Percentiles rank a stretch among this genome's conserved stretches.
Evolutionary conservation across 2,329 filamentous ascomycete species (phyloP).

Genomic region (Capronia epimyces): DNA sequence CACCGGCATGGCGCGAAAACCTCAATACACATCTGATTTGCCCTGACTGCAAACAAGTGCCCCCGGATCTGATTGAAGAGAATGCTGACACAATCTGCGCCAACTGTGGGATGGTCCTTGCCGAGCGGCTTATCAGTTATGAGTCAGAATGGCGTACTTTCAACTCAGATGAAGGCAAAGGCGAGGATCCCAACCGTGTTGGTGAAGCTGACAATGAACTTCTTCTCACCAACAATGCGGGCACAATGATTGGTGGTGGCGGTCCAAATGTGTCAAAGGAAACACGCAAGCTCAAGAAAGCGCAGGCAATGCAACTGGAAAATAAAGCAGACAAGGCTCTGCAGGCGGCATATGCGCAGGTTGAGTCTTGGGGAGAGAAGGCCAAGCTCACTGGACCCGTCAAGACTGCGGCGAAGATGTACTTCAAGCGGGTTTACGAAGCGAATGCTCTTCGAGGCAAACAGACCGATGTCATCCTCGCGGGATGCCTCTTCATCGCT

Average conservation of each 20-base stretch:
- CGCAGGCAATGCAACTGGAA: conserved; percentile 72
- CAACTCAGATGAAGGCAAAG: conserved; percentile 90
- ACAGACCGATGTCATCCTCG: conserved; percentile 85
- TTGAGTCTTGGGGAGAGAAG: conserved; percentile 77
- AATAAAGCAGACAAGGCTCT: conserved; percentile 81
- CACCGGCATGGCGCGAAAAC: conserved; percentile 65
- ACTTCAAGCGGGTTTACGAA: conserved; percentile 93
- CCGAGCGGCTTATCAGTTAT: conserved; percentile 87
- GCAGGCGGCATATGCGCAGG: conserved; percentile 79
- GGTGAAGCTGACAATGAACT: conserved; percentile 89
- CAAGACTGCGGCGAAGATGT: conserved; percentile 83
- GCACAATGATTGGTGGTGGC: conserved; percentile 49
- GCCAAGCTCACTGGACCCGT: conserved; percentile 76
- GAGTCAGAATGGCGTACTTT: conserved; percentile 98
- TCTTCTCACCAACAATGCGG: conserved; percentile 60
- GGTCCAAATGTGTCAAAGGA: conserved; percentile 55
- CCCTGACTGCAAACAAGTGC: conserved; percentile 82
- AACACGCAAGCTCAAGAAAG: conserved; percentile 66
- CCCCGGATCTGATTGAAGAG: conserved; percentile 90
- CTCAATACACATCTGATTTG: conserved; percentile 81
- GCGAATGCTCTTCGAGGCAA: conserved; percentile 93
- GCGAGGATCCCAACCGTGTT: conserved; percentile 92
- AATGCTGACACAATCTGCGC: conserved; percentile 89
- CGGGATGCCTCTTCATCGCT: conserved; percentile 94
- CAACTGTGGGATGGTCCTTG: conserved; percentile 84